Evolutionary conservation across 208 protist species (phyloP), one percentile per base, ranked within the genome.

Genomic region (Leptomonas pyrrhocoris): DNA sequence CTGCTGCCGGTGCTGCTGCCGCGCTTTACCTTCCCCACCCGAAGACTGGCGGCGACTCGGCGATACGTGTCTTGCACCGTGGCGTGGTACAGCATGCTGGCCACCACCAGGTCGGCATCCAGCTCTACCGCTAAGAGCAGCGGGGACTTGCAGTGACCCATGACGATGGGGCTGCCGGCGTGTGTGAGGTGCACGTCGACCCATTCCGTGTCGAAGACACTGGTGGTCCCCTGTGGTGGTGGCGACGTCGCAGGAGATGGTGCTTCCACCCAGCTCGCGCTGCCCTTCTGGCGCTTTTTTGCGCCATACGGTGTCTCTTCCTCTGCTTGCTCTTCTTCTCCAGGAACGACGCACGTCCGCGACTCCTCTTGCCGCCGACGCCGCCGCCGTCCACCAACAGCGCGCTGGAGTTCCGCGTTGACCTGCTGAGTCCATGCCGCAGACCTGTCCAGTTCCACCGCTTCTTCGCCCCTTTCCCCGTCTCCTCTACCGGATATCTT

Each of bases 71-170:
- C 69, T 30, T 77, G 79, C 38, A 68, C 46, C 21, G 72, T 50
- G 25, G 68, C 31, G 59, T 71, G 57, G 58, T 66, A 49, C 60
- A 81, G 59, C 61, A 85, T 81, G 60, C 61, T 81, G 21, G 68
- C 66, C n/a, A 85, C 69, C 49, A 38, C 59, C 23, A 82, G 21
- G 11, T 73, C 68, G 1, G 62, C 60, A 30, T 76, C 71, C 30
- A 85, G 53, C 56, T 81, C 75, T 12, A 77, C 72, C 13, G 80
- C 75, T 16, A 82, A 58, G 21, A 85, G 43, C 31, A 85, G 59
- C 9, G 80, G 76, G 6, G 75, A 74, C 65, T 85, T 82, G 67
- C 43, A 63, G 60, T 74, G 62, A 16, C 45, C 49, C 13, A 50
- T 62, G 25, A 55, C 43, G 23, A 72, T 61, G n/a, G 75, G 55